phyloP scores from a whole-genome alignment of 805 yeast genomes.

The Ogataea minuta region DNA sequence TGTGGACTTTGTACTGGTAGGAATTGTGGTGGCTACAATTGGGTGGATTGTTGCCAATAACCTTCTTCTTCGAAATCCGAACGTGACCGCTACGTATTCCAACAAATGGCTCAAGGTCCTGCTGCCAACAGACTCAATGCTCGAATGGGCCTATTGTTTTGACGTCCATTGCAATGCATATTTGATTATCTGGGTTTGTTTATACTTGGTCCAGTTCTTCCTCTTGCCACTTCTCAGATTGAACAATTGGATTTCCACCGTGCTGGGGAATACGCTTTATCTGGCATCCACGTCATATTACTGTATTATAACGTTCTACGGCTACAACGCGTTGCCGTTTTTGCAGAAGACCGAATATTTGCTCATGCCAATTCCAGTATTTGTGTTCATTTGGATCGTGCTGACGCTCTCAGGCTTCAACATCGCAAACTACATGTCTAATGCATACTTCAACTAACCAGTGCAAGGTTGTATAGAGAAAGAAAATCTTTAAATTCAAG shows the following conservation, averaged over 20 bases:
- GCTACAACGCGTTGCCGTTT: slow-evolving; percentile 76
- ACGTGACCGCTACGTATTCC: slow-evolving; percentile 8
- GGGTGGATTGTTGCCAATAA: slow-evolving; percentile 73
- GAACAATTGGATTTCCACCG: slow-evolving; percentile 62
- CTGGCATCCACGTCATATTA: slow-evolving; percentile 73
- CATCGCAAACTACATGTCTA: slow-evolving; percentile 64
- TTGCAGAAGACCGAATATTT: slow-evolving; percentile 61
- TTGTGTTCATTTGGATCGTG: slow-evolving; percentile 56
- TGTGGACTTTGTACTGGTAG: slow-evolving; percentile 74
- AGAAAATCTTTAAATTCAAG: slow-evolving; percentile 2
- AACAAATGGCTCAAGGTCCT: slow-evolving; percentile 30
- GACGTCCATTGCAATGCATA: slow-evolving; percentile 94
- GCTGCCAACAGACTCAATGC: slow-evolving; percentile 36
- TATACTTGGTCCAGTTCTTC: slow-evolving; percentile 73
- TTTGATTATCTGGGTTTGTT: slow-evolving; percentile 69
- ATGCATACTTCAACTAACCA: slow-evolving; percentile 29
- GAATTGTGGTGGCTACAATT: slow-evolving; percentile 64
- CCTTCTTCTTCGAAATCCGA: slow-evolving; percentile 39
- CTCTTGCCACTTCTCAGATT: slow-evolving; percentile 68
- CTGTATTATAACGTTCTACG: slow-evolving; percentile 78
- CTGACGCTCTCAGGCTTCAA: slow-evolving; percentile 65
- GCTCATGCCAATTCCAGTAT: slow-evolving; percentile 60
- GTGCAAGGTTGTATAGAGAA: slow-evolving; percentile 17
- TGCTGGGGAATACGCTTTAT: slow-evolving; percentile 78
- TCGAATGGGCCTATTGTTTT: slow-evolving; percentile 94